These are phyloP conservation scores for Xylariaceae sp. DNA, from an alignment of 2,329 filamentous ascomycete genomes.

Conservation along the genomic window DNA sequence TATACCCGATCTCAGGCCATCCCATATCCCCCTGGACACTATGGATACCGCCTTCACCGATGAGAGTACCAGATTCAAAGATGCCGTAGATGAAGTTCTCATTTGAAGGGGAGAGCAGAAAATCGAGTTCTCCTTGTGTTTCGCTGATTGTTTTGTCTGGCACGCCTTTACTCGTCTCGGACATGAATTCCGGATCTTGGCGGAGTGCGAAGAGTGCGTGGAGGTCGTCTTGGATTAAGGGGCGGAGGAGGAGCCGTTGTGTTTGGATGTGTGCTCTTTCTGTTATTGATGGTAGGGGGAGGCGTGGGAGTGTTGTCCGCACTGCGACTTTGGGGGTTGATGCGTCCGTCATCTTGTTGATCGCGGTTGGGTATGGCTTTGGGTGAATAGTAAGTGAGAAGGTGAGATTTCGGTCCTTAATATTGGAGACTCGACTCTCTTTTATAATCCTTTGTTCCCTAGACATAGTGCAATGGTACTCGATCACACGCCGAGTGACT, in stretches of 20 bases:
- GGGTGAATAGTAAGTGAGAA: no score
- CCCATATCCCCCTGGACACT: conserved; percentile 12
- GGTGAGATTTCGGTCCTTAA: no score
- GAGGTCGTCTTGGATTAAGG: conserved; percentile 22
- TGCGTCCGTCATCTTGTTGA: conserved; percentile 6
- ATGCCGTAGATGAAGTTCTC: conserved; percentile 18
- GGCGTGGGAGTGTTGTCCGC: conserved; percentile 24
- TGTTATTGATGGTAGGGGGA: conserved; percentile 21
- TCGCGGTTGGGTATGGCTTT: no score
- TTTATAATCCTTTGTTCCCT: background rate
- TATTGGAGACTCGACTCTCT: no score
- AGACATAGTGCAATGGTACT: no score
- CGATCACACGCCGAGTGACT: conserved; percentile 6
- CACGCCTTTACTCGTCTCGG: conserved; percentile 19
- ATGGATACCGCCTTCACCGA: conserved; percentile 31
- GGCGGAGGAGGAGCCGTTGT: conserved; percentile 25
- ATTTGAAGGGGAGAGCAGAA: conserved; percentile 8
- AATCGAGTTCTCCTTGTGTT: conserved; percentile 17
- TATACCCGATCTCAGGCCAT: conserved; percentile 28
- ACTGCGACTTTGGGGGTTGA: conserved; percentile 4
- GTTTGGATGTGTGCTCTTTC: conserved; percentile 22
- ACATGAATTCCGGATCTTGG: conserved; percentile 25
- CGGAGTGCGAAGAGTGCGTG: conserved; percentile 21
- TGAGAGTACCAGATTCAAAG: conserved; percentile 27
- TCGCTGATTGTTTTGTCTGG: conserved; percentile 24